Conservation (phyloP, 495 filamentous ascomycete species). For the Lindgomyces ingoldianus region DNA sequence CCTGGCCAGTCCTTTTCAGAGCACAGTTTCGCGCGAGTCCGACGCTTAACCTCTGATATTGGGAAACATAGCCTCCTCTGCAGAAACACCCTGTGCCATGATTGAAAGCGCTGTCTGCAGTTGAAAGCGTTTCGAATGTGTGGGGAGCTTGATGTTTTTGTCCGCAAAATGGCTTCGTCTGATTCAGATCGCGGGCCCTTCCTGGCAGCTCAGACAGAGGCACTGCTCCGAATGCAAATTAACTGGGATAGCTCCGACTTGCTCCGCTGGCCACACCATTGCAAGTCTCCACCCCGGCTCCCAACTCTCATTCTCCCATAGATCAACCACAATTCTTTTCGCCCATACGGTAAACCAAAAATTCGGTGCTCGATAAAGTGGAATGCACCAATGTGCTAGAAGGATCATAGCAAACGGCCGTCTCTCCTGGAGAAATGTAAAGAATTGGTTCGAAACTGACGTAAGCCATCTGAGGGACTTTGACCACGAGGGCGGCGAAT, state of each 20-base stretch:
- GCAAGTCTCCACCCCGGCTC: background rate
- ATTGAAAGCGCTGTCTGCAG: too few relatives aligned
- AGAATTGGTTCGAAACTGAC: background rate
- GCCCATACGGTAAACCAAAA: slow-evolving; percentile 16
- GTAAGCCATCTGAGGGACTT: slow-evolving; percentile 7
- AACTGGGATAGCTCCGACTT: background rate
- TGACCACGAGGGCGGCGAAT: slow-evolving; percentile 3
- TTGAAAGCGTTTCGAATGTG: too few relatives aligned
- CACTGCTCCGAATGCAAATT: background rate
- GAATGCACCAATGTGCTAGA: slow-evolving; percentile 3
- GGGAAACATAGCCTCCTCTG: too few relatives aligned
- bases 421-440: background rate
- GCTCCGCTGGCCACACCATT: slow-evolving; percentile 3
- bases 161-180: background rate
- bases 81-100: too few relatives aligned
- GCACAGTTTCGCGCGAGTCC: too few relatives aligned
- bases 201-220: background rate
- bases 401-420: slow-evolving; percentile 10
- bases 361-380: slow-evolving; percentile 4
- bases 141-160: background rate
- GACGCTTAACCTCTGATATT: too few relatives aligned
- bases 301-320: background rate
- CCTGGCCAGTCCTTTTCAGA: too few relatives aligned
- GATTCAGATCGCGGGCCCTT: background rate
- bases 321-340: background rate